These are phyloP conservation scores for Setomelanomma holmii DNA, from an alignment of 2,329 filamentous ascomycete species.

Conservation along the genomic window DNA sequence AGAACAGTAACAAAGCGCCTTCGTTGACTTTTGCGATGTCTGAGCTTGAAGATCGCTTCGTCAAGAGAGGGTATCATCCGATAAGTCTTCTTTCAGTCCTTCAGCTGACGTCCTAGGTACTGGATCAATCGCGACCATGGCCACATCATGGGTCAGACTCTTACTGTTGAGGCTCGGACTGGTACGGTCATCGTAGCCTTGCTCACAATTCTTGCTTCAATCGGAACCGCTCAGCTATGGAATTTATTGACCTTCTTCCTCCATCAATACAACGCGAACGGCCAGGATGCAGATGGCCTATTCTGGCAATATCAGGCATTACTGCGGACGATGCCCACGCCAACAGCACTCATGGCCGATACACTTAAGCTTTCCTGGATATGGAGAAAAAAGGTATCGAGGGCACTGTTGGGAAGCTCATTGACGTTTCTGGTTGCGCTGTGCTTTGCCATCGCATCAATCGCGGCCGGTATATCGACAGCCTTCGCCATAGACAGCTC, in stretches of 20 bases:
- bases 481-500: constrained; percentile 18
- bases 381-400: constrained; percentile 15
- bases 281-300: constrained; percentile 13
- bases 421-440: constrained; percentile 12
- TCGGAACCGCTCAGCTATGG: constrained; percentile 21
- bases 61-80: constrained; percentile 3
- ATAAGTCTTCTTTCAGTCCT: not conserved
- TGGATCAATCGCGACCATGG: constrained; percentile 15
- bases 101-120: not conserved
- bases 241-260: constrained; percentile 22
- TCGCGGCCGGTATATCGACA: constrained; percentile 23
- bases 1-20: too few relatives aligned
- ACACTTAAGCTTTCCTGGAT: constrained; percentile 23
- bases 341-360: constrained; percentile 20
- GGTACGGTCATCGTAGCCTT: constrained; percentile 28
- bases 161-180: constrained; percentile 24
- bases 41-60: constrained; percentile 4
- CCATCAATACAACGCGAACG: constrained; percentile 21
- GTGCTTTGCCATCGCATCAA: constrained; percentile 10
- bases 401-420: constrained; percentile 11
- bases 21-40: not conserved
- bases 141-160: constrained; percentile 20
- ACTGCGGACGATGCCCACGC: constrained; percentile 21
- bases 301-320: constrained; percentile 27
- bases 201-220: constrained; percentile 17